Evolutionary conservation across 176 grass and related monocot species (phyloP).

Genomic region (Luzula sylvatica): DNA sequence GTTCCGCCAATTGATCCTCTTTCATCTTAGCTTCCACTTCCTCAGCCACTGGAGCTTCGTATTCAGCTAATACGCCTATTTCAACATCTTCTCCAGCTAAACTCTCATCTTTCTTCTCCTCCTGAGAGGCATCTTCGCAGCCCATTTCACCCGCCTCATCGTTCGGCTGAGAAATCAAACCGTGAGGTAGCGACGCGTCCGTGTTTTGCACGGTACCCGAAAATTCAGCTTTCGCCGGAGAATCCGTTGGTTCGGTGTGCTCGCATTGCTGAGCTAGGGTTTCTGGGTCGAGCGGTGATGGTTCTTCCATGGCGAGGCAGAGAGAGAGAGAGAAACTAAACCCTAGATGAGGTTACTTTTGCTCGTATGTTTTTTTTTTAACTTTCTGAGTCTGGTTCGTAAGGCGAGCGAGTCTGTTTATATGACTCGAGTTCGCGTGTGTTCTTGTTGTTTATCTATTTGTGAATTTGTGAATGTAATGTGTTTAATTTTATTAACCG

Average conservation of each 20-base stretch:
- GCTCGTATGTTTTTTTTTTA: background rate
- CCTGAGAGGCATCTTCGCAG: background rate
- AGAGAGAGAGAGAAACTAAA: background rate
- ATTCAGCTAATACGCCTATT: background rate
- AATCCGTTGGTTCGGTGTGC: background rate
- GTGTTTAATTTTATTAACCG: too few species aligned
- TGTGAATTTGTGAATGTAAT: too few species aligned
- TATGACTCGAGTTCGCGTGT: background rate
- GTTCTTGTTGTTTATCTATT: background rate
- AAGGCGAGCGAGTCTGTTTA: background rate
- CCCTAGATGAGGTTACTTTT: background rate
- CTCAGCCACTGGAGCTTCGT: background rate
- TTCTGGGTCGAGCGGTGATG: background rate
- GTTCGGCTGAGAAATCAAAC: too few species aligned
- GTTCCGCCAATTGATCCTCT: background rate
- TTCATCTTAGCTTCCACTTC: background rate
- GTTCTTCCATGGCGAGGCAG: conserved; percentile 16
- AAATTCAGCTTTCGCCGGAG: too few species aligned
- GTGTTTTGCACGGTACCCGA: background rate
- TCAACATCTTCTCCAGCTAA: conserved; percentile 3
- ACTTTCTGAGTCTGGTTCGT: background rate
- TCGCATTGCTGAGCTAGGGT: conserved; percentile 16
- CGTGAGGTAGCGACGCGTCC: background rate
- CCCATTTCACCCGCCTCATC: background rate
- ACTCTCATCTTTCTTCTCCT: background rate